Evolutionary conservation across 495 filamentous ascomycete genomes (phyloP), one percentile per base, ranked within the genome.

Genomic region (Aspergillus funiculosus): DNA sequence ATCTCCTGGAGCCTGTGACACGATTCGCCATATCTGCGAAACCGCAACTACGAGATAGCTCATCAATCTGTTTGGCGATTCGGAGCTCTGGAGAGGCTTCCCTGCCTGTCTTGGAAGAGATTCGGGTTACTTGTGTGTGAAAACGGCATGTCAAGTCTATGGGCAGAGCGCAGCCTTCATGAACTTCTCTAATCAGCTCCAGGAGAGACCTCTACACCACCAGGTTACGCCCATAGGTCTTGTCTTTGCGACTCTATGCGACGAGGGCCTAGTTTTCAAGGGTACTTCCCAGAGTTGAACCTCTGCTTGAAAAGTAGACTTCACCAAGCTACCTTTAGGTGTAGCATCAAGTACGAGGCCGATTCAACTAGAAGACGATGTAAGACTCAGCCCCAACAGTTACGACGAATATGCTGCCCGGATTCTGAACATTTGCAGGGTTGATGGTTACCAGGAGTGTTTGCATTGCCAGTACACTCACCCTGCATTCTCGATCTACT

Each of bases 311-410:
- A 5, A 57, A 38, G 76, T 81, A 3, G 75, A 81, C 43, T 81
- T 81, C 51, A 78, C 76, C 17, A 69, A 69, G 34, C 60, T 77
- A 3, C 76, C 77, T 5, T 68, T 47, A 67, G 74, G 10, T 71
- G 71, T 15, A 78, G 75, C 44, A 77, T 80, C 50, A 65, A 64
- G 22, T 81, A 81, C 35, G 69, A 76, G 45, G 78, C 0, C 63
- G 64, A 0, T 81, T 81, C 59, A 81, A 81, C 56, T 81, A 77
- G 78, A 81, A 81, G 51, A 80, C 78, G 0, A 81, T 81, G 77
- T 76, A 63, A 47, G 41, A 24, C 14, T 13, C n/a, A n/a, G 17
- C 5, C 17, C 5, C 29, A 11, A 9, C 18, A 2, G 15, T 21
- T 6, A 21, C n/a, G 10, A 24, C 27, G 46, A 17, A 41, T 27